Conservation (phyloP, 768 basidiomycete species). For the Termitomyces sp. region DNA sequence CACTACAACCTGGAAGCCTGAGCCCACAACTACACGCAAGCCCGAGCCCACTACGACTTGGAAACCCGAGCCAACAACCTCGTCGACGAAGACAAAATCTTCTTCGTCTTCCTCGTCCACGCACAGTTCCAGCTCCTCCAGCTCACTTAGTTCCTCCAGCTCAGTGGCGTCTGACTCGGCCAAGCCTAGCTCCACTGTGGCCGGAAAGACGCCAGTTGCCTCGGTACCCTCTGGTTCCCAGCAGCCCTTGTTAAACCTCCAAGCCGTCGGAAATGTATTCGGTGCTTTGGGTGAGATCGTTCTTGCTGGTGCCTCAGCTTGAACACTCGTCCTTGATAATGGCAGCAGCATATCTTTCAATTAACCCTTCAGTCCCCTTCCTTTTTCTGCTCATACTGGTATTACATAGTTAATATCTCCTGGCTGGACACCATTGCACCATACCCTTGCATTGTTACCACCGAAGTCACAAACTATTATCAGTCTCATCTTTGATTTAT, state of each 20-base stretch:
- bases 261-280: conserved; percentile 27
- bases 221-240: conserved; percentile 3
- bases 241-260: conserved; percentile 26
- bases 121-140: conserved; percentile 17
- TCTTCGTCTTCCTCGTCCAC: conserved; percentile 22
- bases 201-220: neutral
- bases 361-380: neutral
- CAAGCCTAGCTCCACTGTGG: conserved; percentile 4
- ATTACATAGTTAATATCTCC: neutral
- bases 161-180: conserved; percentile 17
- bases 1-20: conserved; percentile 11
- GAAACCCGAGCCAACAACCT: conserved; percentile 12
- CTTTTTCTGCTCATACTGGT: neutral
- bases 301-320: conserved; percentile 20
- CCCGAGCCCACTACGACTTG: conserved; percentile 10
- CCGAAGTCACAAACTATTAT: neutral
- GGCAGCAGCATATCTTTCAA: neutral
- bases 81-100: neutral
- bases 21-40: conserved; percentile 15
- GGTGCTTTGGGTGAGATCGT: conserved; percentile 29
- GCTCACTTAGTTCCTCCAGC: conserved; percentile 13
- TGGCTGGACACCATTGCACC: neutral
- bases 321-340: neutral
- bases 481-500: neutral
- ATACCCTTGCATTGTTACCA: neutral